These are phyloP conservation scores for Eutypella sp. DNA, from an alignment of 2,329 filamentous ascomycete genomes.

Conservation along the genomic window DNA sequence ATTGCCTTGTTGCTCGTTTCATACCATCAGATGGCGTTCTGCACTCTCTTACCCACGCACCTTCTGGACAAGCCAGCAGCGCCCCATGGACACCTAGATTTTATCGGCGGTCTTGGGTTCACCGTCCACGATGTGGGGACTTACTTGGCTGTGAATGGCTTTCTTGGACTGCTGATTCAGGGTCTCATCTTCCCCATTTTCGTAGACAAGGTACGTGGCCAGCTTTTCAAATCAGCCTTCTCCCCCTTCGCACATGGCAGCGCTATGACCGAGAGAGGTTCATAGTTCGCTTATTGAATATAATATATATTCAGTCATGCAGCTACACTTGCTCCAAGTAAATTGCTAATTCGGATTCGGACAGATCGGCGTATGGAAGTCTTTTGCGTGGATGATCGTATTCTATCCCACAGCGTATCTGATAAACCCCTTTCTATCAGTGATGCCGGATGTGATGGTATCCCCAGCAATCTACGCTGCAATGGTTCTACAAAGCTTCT, in stretches of 20 bases:
- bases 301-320: too few relatives aligned
- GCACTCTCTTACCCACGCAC: slow-evolving; percentile 37
- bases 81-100: slow-evolving; percentile 27
- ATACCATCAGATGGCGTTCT: slow-evolving; percentile 43
- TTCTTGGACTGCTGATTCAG: slow-evolving; percentile 69
- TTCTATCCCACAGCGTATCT: slow-evolving; percentile 65
- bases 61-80: slow-evolving; percentile 32
- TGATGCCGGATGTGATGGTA: slow-evolving; percentile 48
- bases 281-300: too few relatives aligned
- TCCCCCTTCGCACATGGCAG: not conserved
- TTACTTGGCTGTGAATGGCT: slow-evolving; percentile 64
- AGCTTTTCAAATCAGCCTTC: not conserved
- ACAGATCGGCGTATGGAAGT: slow-evolving; percentile 58
- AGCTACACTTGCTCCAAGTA: too few relatives aligned
- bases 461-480: slow-evolving; percentile 62
- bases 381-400: slow-evolving; percentile 60
- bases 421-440: slow-evolving; percentile 62
- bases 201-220: slow-evolving; percentile 39
- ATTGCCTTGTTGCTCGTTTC: slow-evolving; percentile 35
- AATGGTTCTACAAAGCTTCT: slow-evolving; percentile 59
- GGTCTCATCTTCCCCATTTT: slow-evolving; percentile 64
- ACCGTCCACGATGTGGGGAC: slow-evolving; percentile 62
- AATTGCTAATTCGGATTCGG: not conserved
- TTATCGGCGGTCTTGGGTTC: slow-evolving; percentile 60
- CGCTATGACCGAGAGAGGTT: too few relatives aligned